Percentiles rank a stretch among this genome's conserved stretches.
Conservation (phyloP, 495 filamentous ascomycete genomes). For the Neurospora africana region DNA sequence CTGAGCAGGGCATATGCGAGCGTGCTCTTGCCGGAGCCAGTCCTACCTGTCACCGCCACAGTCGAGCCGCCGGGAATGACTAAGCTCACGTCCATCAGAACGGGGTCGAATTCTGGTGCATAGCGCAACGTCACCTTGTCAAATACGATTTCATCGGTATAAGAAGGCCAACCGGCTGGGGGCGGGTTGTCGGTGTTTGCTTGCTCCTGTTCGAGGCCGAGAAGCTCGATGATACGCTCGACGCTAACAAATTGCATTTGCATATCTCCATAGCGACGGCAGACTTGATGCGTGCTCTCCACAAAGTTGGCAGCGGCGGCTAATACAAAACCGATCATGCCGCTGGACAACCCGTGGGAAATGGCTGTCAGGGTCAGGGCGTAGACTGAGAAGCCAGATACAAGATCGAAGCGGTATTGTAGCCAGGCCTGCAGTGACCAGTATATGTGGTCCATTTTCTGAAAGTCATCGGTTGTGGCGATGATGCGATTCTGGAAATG, state of each 20-base stretch:
- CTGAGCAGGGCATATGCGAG: constrained; percentile 46
- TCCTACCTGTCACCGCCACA: constrained; percentile 53
- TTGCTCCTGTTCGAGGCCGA: constrained; percentile 63
- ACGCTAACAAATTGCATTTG: constrained; percentile 89
- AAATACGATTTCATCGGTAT: constrained; percentile 59
- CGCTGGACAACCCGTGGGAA: constrained; percentile 56
- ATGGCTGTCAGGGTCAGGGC: constrained; percentile 59
- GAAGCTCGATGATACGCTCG: constrained; percentile 68
- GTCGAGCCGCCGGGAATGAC: constrained; percentile 64
- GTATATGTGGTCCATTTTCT: constrained; percentile 90
- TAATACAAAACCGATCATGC: constrained; percentile 67
- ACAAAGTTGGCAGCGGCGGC: constrained; percentile 54
- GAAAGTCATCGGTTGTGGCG: constrained; percentile 66
- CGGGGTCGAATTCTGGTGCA: constrained; percentile 61
- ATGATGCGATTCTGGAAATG: constrained; percentile 71
- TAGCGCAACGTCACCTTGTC: constrained; percentile 68
- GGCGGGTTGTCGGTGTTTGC: constrained; percentile 48
- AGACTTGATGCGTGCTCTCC: constrained; percentile 57
- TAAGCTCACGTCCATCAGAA: constrained; percentile 52
- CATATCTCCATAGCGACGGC: constrained; percentile 64
- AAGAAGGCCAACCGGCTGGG: constrained; percentile 65
- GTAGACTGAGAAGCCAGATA: constrained; percentile 64
- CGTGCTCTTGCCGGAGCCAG: constrained; percentile 54
- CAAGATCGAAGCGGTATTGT: constrained; percentile 60
- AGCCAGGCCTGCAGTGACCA: constrained; percentile 80